A percentile compares a stretch with the other conserved stretches of the same genome.
Conservation (phyloP, 1,284 basidiomycete species). For the Hypsizygus ulmarius region DNA sequence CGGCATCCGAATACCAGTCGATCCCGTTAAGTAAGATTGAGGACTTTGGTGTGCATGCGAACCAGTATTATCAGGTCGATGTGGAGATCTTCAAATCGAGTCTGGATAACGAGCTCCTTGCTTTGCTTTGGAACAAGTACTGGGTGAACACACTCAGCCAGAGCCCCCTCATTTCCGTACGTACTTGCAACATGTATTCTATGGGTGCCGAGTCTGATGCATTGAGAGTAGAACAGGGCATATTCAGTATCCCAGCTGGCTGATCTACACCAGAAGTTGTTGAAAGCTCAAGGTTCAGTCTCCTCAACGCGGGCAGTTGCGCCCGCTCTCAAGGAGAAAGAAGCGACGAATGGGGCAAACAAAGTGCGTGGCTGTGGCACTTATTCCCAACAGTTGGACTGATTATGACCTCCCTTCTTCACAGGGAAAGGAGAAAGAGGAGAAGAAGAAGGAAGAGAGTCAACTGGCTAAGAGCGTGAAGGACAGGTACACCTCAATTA, state of each 20-base stretch:
- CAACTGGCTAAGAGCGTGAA: slow-evolving; percentile 78
- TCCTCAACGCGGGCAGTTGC: slow-evolving; percentile 52
- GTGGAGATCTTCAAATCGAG: slow-evolving; percentile 94
- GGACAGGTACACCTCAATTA: slow-evolving; percentile 59
- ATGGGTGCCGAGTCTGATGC: slow-evolving; percentile 25
- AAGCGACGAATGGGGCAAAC: slow-evolving; percentile 22
- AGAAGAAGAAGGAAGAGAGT: slow-evolving; percentile 76
- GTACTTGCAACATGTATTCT: slow-evolving; percentile 14
- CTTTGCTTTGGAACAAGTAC: slow-evolving; percentile 97
- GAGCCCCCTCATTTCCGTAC: slow-evolving; percentile 85
- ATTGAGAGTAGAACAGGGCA: slow-evolving; percentile 73
- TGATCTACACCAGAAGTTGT: slow-evolving; percentile 87
- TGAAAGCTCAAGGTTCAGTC: slow-evolving; percentile 58
- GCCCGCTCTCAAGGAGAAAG: slow-evolving; percentile 52
- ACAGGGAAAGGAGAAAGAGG: slow-evolving; percentile 56
- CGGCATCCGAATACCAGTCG: slow-evolving; percentile 85
- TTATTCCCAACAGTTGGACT: background rate
- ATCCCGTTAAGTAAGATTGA: slow-evolving; percentile 95
- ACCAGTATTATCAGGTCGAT: slow-evolving; percentile 91
- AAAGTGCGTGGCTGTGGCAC: slow-evolving; percentile 29
- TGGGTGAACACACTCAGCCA: slow-evolving; percentile 97
- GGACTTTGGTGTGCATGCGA: slow-evolving; percentile 98
- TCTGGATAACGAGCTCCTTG: slow-evolving; percentile 83
- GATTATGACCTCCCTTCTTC: slow-evolving; percentile 8
- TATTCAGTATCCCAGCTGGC: slow-evolving; percentile 87